These are phyloP conservation scores for Iodosphaeria phyllophila DNA, from an alignment of 2,329 filamentous ascomycete species.

Conservation along the genomic window DNA sequence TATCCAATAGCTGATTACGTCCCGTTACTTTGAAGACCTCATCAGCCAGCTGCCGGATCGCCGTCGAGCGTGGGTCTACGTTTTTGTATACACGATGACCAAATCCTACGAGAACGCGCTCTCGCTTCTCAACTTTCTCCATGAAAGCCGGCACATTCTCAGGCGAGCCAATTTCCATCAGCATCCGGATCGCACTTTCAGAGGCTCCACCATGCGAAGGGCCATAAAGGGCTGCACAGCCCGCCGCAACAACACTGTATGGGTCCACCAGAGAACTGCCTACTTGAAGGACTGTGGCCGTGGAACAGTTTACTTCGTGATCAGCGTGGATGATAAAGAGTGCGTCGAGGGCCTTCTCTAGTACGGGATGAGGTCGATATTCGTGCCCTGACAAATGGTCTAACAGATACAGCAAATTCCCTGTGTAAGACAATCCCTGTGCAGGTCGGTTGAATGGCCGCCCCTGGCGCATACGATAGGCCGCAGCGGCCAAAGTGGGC, in stretches of 20 bases:
- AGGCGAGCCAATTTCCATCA: slow-evolving; percentile 29
- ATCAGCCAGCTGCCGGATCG: slow-evolving; percentile 28
- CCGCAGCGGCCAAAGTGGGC: slow-evolving; percentile 28
- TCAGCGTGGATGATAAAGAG: slow-evolving; percentile 38
- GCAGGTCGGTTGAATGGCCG: slow-evolving; percentile 29
- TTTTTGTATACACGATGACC: slow-evolving; percentile 36
- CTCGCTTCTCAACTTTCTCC: slow-evolving; percentile 26
- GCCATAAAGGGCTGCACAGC: slow-evolving; percentile 33
- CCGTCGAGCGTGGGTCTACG: slow-evolving; percentile 30
- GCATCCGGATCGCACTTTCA: slow-evolving; percentile 34
- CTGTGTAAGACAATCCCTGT: slow-evolving; percentile 27
- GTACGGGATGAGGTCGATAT: slow-evolving; percentile 26
- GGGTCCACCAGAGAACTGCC: slow-evolving; percentile 37
- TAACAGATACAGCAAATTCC: slow-evolving; percentile 35
- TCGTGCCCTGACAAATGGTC: slow-evolving; percentile 28
- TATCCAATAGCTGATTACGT: slow-evolving; percentile 30
- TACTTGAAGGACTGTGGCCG: slow-evolving; percentile 34
- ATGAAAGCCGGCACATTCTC: slow-evolving; percentile 32
- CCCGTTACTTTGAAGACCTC: slow-evolving; percentile 29
- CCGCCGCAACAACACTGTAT: slow-evolving; percentile 30
- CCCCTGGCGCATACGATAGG: slow-evolving; percentile 33
- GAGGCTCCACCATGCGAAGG: slow-evolving; percentile 41
- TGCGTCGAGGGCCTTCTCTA: slow-evolving; percentile 30
- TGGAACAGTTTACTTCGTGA: slow-evolving; percentile 39
- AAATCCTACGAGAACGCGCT: slow-evolving; percentile 34